Evolutionary conservation across 768 basidiomycete species (phyloP).

Genomic region (Lactarius tabidus): DNA sequence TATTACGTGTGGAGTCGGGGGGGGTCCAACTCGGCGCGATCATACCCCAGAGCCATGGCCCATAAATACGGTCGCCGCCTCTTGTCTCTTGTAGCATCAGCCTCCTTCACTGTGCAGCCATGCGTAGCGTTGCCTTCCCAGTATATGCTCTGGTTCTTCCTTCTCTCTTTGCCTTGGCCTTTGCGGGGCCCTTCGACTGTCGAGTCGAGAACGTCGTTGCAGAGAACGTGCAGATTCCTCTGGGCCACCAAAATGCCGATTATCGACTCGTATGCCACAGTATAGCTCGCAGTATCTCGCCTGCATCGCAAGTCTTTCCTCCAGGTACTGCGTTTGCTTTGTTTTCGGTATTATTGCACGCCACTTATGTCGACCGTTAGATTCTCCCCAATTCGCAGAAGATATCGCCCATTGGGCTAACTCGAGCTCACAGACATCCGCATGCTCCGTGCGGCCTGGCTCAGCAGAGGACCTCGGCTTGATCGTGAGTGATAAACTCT

Average conservation of each 20-base stretch:
- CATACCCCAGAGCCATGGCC: too few relatives aligned
- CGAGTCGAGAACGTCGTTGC: background rate
- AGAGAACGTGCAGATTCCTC: too few relatives aligned
- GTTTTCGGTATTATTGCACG: background rate
- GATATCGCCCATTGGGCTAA: conserved; percentile 11
- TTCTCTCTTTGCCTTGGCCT: background rate
- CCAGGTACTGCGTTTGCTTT: background rate
- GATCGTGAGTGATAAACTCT: background rate
- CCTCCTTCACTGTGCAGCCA: too few relatives aligned
- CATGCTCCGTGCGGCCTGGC: conserved; percentile 8
- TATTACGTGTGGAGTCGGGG: too few relatives aligned
- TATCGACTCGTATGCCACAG: background rate
- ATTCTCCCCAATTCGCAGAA: background rate
- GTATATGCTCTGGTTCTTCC: background rate
- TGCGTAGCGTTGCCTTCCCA: background rate
- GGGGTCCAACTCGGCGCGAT: too few relatives aligned
- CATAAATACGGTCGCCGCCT: too few relatives aligned
- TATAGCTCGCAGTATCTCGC: background rate
- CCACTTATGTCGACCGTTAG: background rate
- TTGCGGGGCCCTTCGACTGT: background rate
- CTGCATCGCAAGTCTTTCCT: background rate
- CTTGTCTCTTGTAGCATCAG: too few relatives aligned
- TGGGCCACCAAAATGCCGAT: background rate
- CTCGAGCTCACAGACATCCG: background rate
- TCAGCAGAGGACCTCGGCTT: background rate